phyloP scores from a whole-genome alignment of 768 basidiomycete genomes.

The Filobasidium wieringae region DNA sequence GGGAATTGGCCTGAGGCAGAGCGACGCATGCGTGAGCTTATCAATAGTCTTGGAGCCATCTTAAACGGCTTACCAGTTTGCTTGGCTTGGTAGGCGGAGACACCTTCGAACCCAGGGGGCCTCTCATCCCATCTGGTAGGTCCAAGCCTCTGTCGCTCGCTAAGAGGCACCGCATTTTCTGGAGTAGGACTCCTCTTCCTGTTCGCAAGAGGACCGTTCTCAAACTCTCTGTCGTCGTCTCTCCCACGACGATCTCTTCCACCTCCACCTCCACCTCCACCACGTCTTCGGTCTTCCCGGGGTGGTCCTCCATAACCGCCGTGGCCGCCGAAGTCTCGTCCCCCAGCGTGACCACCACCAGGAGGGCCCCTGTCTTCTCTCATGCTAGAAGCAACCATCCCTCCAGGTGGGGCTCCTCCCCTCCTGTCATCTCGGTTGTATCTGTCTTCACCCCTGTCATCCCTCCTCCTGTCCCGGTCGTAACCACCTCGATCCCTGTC shows the following conservation, averaged over 20 bases:
- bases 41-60: no score
- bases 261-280: conserved; percentile 40
- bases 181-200: conserved; percentile 69
- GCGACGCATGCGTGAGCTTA: neutral
- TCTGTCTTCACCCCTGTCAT: conserved; percentile 15
- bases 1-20: conserved; percentile 70
- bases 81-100: conserved; percentile 93
- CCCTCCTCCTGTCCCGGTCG: neutral
- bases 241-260: conserved; percentile 46
- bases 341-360: conserved; percentile 1
- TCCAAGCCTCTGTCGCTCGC: conserved; percentile 69
- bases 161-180: conserved; percentile 60
- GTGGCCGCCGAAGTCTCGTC: conserved; percentile 8
- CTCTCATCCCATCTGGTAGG: conserved; percentile 95
- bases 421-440: neutral
- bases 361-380: conserved; percentile 7
- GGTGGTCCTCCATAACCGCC: conserved; percentile 28
- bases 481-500: conserved; percentile 22
- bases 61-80: conserved; percentile 69
- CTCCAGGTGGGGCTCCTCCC: neutral
- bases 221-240: conserved; percentile 35
- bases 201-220: conserved; percentile 56
- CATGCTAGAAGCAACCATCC: conserved; percentile 3
- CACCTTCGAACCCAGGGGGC: conserved; percentile 88
- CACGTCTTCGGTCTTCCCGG: conserved; percentile 18